These are phyloP conservation scores for Psilocybe subaeruginosa DNA, from an alignment of 768 basidiomycete genomes.

Conservation along the genomic window DNA sequence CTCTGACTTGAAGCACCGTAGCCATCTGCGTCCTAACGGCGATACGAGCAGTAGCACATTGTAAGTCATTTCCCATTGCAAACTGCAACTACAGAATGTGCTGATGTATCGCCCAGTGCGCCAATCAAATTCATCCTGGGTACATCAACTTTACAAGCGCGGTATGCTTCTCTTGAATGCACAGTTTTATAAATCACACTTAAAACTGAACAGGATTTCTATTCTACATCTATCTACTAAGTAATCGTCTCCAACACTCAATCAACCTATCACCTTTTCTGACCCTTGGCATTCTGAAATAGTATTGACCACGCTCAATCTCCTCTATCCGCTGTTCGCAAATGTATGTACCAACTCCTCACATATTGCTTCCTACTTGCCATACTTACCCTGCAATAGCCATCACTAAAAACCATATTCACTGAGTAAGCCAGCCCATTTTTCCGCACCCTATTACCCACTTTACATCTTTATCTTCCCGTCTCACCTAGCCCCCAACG, in stretches of 20 bases:
- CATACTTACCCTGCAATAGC: neutral
- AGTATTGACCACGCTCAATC: constrained; percentile 18
- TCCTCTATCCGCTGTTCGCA: constrained; percentile 17
- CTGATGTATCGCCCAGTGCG: constrained; percentile 6
- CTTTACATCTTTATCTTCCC: neutral
- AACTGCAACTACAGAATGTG: neutral
- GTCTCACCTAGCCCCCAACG: constrained; percentile 24
- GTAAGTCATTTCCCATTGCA: constrained; percentile 6
- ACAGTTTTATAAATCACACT: neutral
- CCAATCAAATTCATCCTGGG: constrained; percentile 19
- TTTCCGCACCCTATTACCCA: neutral
- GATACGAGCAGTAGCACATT: constrained; percentile 12
- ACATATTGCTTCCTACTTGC: neutral
- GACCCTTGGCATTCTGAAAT: neutral
- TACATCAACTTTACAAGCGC: constrained; percentile 18
- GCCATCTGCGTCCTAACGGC: constrained; percentile 12
- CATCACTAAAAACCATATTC: constrained; percentile 7
- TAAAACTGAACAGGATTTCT: neutral
- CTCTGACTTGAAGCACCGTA: neutral
- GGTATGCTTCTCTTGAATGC: constrained; percentile 10
- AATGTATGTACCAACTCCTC: constrained; percentile 2
- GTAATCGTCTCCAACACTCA: neutral
- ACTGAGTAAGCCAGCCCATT: constrained; percentile 3
- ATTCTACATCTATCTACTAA: neutral
- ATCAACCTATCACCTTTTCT: neutral